These are phyloP conservation scores for Casuarina cunninghamiana DNA, from an alignment of 306 rosid genomes.

Conservation along the genomic window DNA sequence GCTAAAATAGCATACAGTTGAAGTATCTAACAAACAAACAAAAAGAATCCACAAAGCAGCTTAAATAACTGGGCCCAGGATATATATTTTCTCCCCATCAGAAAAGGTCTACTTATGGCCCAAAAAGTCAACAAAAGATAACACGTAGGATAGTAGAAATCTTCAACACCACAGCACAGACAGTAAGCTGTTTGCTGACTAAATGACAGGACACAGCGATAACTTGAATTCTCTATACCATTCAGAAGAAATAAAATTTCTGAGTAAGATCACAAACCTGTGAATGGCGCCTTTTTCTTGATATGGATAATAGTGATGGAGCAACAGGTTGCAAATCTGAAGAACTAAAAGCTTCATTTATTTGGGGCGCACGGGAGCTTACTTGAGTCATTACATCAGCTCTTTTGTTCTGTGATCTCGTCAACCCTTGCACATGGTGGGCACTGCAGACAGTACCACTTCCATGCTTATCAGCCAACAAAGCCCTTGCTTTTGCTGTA, in stretches of 20 bases:
- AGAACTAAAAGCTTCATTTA: conserved; percentile 64
- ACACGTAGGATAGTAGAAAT: neutral
- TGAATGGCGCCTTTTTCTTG: conserved; percentile 81
- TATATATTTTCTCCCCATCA: neutral
- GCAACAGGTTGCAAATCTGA: conserved; percentile 59
- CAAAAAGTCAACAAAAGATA: neutral
- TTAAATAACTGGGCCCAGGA: neutral
- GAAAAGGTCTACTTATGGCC: neutral
- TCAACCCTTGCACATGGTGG: conserved; percentile 52
- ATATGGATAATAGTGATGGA: conserved; percentile 66
- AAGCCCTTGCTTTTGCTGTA: conserved; percentile 64
- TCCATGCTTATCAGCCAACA: conserved; percentile 54
- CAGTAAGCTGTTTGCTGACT: neutral
- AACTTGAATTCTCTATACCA: neutral
- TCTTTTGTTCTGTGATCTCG: conserved; percentile 61
- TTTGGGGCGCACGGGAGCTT: conserved; percentile 54
- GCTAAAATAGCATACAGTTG: neutral
- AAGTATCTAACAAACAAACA: neutral
- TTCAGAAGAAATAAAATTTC: conserved; percentile 8
- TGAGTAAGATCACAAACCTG: conserved; percentile 49
- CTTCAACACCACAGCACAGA: neutral
- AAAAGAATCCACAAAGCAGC: neutral
- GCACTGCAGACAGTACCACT: conserved; percentile 57
- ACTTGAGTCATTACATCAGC: conserved; percentile 58
- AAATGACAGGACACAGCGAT: neutral